Base-by-base conservation (phyloP, 805 yeast species). In the Metschnikowia reukaufii region DNA sequence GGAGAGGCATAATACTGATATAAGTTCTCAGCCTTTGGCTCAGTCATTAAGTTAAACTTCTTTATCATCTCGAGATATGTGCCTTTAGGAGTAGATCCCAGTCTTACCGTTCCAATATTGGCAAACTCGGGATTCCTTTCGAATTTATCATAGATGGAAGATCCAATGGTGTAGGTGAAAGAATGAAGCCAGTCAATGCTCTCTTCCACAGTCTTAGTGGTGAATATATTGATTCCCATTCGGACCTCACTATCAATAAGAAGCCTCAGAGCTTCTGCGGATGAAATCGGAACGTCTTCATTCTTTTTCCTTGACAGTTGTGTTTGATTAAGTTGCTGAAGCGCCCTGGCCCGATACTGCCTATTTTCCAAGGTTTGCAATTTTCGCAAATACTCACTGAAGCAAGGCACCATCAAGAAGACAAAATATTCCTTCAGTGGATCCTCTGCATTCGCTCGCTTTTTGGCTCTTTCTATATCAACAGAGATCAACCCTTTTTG, bases 21-120 rank as follows among this genome's bases (percentile, higher is more conserved):
- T 2, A 84, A 64, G 17, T 72, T 66, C 38, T 74, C 73, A 0
- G 83, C 77, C 44, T 75, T 76, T 2, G 73, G 59, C 8, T 71
- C 74, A 2, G 86, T 82, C 74, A 85, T 73, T 51, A 73, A 67
- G 45, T 79, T 81, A 52, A 86, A 73, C 47, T 83, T 84, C 42
- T 76, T 72, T 21, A 85, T 52, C 45, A 82, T 72, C 52, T 77
- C 76, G 4, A 72, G 51, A 54, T 72, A 77, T 0, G 82, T 73
- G 36, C 78, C 78, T 19, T 64, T 63, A 3, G 67, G 55, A 54
- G 74, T 77, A 10, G 68, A 63, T 0, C 86, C 86, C 5, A 86
- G 80, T 56, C 70, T 76, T 9, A 83, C 73, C 1, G 62, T 66
- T 4, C 83, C 83, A 7, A 85, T 62, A 52, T 79, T 81, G 0